Conservation (phyloP, 192 early-diverging fungal species). For the Phycomyces blakesleeanus region DNA sequence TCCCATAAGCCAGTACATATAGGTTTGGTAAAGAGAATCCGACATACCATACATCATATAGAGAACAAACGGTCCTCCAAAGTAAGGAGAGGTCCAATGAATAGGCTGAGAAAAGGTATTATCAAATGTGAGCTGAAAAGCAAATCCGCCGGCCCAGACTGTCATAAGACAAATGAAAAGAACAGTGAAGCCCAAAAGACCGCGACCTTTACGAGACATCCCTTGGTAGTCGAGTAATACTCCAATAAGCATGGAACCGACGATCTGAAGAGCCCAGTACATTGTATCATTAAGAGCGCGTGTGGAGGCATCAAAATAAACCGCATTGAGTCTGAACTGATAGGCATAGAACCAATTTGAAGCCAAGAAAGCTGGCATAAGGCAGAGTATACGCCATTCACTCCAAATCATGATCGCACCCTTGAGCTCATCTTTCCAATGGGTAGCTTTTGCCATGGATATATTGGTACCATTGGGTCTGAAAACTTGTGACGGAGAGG, state of each 20-base stretch:
- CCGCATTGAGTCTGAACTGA: conserved; percentile 63
- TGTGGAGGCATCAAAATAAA: conserved; percentile 64
- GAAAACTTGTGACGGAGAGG: conserved; percentile 51
- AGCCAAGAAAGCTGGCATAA: conserved; percentile 69
- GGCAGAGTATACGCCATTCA: conserved; percentile 58
- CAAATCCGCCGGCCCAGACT: conserved; percentile 61
- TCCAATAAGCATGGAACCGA: conserved; percentile 56
- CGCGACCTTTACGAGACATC: conserved; percentile 57
- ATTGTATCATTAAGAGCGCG: conserved; percentile 64
- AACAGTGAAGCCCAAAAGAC: conserved; percentile 49
- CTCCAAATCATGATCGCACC: conserved; percentile 49
- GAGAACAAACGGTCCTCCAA: conserved; percentile 60
- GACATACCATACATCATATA: conserved; percentile 75
- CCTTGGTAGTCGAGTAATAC: conserved; percentile 57
- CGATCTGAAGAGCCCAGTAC: conserved; percentile 73
- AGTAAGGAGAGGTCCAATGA: conserved; percentile 42
- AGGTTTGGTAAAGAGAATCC: conserved; percentile 77
- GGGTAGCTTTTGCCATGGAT: conserved; percentile 56
- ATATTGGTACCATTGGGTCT: conserved; percentile 64
- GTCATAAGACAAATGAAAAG: conserved; percentile 48
- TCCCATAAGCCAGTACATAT: conserved; percentile 81
- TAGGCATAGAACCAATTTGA: conserved; percentile 79
- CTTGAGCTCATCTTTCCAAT: conserved; percentile 47
- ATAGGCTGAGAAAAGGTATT: conserved; percentile 38
- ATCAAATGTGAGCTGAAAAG: conserved; percentile 51